A percentile compares a stretch with the other conserved stretches of the same genome.
phyloP scores from a whole-genome alignment of 176 grass and related monocot genomes.

The Themeda triandra region DNA sequence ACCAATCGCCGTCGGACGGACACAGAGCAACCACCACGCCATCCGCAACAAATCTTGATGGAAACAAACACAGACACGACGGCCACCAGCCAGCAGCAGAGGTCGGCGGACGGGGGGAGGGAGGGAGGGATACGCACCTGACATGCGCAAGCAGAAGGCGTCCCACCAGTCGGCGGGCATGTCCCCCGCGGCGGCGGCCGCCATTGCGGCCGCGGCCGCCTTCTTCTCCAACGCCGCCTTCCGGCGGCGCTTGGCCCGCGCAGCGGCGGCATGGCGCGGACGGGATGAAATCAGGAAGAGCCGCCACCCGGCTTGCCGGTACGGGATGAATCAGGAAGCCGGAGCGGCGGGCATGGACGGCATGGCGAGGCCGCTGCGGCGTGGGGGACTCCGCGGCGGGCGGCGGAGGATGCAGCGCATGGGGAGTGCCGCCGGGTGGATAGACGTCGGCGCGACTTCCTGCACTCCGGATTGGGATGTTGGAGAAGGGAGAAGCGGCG shows the following conservation, averaged over 20 bases:
- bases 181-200: slow-evolving; percentile 13
- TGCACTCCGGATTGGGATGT: background rate
- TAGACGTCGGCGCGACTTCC: background rate
- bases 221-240: slow-evolving; percentile 52
- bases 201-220: slow-evolving; percentile 40
- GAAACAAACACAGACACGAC: too few relatives aligned
- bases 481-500: background rate
- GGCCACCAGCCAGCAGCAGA: background rate
- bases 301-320: background rate
- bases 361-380: slow-evolving; percentile 15
- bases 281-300: background rate
- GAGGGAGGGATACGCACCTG: slow-evolving; percentile 17
- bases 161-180: slow-evolving; percentile 48
- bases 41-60: background rate
- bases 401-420: slow-evolving; percentile 7
- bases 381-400: background rate
- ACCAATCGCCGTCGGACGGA: background rate
- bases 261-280: slow-evolving; percentile 32
- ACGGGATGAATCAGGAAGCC: slow-evolving; percentile 28
- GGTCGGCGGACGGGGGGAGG: background rate
- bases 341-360: background rate
- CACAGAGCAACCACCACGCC: background rate
- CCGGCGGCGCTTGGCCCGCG: slow-evolving; percentile 37
- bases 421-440: background rate
- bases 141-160: slow-evolving; percentile 43